phyloP scores from a whole-genome alignment of 257 asterid genomes.

The Ilex aquifolium region DNA sequence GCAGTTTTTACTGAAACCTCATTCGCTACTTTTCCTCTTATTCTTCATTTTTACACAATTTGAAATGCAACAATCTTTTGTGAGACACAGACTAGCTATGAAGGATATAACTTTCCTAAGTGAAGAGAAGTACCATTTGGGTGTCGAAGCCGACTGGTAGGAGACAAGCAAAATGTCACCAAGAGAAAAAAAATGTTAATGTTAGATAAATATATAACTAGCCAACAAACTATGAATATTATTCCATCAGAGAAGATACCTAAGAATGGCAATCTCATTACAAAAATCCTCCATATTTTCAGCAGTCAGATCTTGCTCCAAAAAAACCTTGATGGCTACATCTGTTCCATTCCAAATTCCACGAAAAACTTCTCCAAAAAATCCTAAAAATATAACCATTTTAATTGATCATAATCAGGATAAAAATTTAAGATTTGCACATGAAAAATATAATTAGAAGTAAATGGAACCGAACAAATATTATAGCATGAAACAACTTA shows the following conservation, averaged over 20 bases:
- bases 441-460: conserved; percentile 1
- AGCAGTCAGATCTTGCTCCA: conserved; percentile 98
- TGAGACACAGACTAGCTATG: too few relatives aligned
- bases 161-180: conserved; percentile 20
- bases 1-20: too few relatives aligned
- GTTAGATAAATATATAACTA: conserved; percentile 3
- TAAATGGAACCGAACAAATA: conserved; percentile 3
- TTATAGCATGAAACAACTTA: neutral
- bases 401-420: neutral
- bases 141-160: conserved; percentile 92
- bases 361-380: conserved; percentile 98
- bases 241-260: conserved; percentile 33
- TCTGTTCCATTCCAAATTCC: conserved; percentile 98
- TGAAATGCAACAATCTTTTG: too few relatives aligned
- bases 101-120: neutral
- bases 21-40: too few relatives aligned
- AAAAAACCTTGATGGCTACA: conserved; percentile 92
- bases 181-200: conserved; percentile 9
- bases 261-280: conserved; percentile 89
- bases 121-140: conserved; percentile 77
- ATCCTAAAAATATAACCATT: conserved; percentile 42
- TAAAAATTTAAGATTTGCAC: neutral
- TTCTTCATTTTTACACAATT: too few relatives aligned
- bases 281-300: conserved; percentile 99
- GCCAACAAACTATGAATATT: conserved; percentile 1